Percentiles rank a stretch among this genome's conserved stretches.
phyloP scores from a whole-genome alignment of 140 eudicot species.

The Bidens hawaiensis region DNA sequence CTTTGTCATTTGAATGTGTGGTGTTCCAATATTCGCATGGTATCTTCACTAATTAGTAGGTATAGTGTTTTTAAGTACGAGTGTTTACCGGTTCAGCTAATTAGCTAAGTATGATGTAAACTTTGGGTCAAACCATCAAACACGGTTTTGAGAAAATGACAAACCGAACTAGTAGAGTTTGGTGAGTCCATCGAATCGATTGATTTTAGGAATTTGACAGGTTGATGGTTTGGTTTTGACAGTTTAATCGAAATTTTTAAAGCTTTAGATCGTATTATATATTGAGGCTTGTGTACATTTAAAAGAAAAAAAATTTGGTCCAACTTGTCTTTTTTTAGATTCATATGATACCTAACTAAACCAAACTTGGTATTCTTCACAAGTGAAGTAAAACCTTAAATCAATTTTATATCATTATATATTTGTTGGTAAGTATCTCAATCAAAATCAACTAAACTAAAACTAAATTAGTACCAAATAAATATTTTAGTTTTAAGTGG shows the following conservation, averaged over 20 bases:
- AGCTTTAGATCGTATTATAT: background rate
- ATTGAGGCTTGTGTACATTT: no score
- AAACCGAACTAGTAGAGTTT: background rate
- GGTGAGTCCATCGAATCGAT: background rate
- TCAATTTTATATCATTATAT: constrained; percentile 6
- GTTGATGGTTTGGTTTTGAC: background rate
- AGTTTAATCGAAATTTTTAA: no score
- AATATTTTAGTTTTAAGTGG: background rate
- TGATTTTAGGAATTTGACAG: background rate
- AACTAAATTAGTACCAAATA: constrained; percentile 4
- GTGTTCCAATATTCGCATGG: no score
- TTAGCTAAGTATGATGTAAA: no score
- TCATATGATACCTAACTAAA: background rate
- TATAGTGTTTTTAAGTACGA: background rate
- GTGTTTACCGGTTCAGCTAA: background rate
- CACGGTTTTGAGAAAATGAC: background rate
- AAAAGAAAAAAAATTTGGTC: no score
- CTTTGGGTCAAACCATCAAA: background rate
- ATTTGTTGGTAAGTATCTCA: constrained; percentile 8
- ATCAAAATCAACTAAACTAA: constrained; percentile 11
- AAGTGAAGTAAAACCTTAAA: background rate
- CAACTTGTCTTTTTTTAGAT: no score
- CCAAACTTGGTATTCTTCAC: no score
- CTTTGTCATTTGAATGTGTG: no score
- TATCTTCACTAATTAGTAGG: background rate